Evolutionary conservation across 1,284 basidiomycete species (phyloP), one percentile per base, ranked within the genome.

Genomic region (Volvariella surrecta): DNA sequence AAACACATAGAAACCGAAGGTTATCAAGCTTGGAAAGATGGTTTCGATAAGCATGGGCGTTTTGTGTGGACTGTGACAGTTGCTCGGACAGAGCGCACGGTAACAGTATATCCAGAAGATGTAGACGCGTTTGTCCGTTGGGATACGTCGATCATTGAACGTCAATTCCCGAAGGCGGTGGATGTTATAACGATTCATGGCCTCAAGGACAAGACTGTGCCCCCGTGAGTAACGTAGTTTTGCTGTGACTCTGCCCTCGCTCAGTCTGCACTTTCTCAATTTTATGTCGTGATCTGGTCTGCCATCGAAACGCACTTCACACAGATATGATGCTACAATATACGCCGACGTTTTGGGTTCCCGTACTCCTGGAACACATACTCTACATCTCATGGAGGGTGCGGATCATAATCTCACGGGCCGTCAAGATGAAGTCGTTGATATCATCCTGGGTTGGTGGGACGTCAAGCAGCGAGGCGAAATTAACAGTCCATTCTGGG

Each of bases 341-440:
- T 86, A 84, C 46, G 73, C 80, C 1, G 67, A 71, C 13, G 73
- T 73, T 1, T 66, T 85, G 31, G 69, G 76, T n/a, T 52, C 60
- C 20, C 67, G 82, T 45, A 52, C 53, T 11, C 73, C 77, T 11
- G 85, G 83, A 34, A 84, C 81, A 3, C 82, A 86, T 54, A 78
- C 66, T 20, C 62, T 88, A 19, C 71, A 78, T 54, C 61, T 79
- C 20, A 62, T 84, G 22, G 85, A 87, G 55, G 71, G 71, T 38
- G 82, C 77, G 10, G 82, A 85, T 59, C 84, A 88, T 54, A 88
- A 86, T 58, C 82, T 81, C 52, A 77, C 73, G 24, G 74, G 75
- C 56, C 69, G 70, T 48, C 70, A 73, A 48, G 78, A 82, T 45
- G 73, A 82, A 45, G 66, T 86, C 7, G 73, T 80, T 8, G 70